These are phyloP conservation scores for Oenanthe sinensis DNA, from an alignment of 129 eudicot species.

Conservation along the genomic window DNA sequence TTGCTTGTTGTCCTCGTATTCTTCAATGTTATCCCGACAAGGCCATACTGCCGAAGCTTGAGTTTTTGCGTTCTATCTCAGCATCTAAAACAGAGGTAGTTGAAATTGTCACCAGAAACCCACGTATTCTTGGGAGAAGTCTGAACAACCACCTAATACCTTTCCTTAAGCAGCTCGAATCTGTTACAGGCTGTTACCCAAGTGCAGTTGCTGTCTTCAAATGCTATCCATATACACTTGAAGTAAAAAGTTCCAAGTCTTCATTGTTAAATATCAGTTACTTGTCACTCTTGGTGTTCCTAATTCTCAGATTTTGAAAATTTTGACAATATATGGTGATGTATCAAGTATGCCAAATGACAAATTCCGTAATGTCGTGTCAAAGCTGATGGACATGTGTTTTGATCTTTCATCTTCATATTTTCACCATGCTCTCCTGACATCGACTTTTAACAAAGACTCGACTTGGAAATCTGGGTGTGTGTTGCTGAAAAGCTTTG, in stretches of 20 bases:
- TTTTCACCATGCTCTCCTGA: not conserved
- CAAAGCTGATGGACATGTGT: slow-evolving; percentile 5
- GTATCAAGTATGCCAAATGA: not conserved
- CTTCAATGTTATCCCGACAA: not conserved
- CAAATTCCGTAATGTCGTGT: not conserved
- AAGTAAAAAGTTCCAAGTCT: not conserved
- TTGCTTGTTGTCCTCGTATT: not conserved
- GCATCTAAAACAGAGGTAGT: not conserved
- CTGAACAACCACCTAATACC: not conserved
- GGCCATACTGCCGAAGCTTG: not conserved
- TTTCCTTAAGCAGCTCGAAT: not conserved
- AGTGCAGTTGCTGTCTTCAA: not conserved
- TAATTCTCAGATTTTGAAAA: not conserved
- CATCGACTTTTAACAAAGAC: not conserved
- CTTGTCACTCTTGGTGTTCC: not conserved
- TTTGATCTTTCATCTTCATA: not conserved
- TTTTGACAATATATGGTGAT: not conserved
- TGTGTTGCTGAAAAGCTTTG: not conserved
- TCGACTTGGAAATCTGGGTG: slow-evolving; percentile 8
- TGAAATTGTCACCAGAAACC: not conserved
- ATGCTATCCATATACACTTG: not conserved
- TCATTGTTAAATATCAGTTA: not conserved
- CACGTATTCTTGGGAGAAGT: not conserved
- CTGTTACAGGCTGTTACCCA: not conserved
- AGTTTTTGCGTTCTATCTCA: not conserved